Conservation (phyloP, 805 yeast genomes). For the Kazachstania martiniae region DNA sequence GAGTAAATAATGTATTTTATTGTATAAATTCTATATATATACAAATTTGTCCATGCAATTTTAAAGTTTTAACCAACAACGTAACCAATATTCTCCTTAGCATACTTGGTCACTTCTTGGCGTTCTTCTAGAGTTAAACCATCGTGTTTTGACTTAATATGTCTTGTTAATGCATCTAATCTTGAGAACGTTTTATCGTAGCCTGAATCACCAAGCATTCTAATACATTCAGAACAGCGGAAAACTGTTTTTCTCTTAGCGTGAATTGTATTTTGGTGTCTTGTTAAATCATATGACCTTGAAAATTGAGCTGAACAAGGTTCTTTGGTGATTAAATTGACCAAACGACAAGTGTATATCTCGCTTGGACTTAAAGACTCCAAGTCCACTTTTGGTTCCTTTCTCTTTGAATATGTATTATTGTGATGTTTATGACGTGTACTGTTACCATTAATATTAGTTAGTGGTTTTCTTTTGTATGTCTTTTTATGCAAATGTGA, state of each 20-base stretch:
- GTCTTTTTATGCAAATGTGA: no score
- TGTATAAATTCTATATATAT: not conserved
- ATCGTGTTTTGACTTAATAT: slow-evolving; percentile 84
- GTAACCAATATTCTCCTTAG: slow-evolving; percentile 69
- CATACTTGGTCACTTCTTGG: slow-evolving; percentile 59
- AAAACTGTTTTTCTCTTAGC: slow-evolving; percentile 77
- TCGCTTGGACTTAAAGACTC: slow-evolving; percentile 2
- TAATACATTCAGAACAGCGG: slow-evolving; percentile 74
- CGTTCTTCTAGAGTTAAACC: slow-evolving; percentile 41
- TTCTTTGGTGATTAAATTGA: slow-evolving; percentile 19
- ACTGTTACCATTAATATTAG: slow-evolving; percentile 2
- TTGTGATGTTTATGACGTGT: not conserved
- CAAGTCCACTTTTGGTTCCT: not conserved
- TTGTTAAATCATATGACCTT: slow-evolving; percentile 84
- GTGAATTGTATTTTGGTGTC: slow-evolving; percentile 95
- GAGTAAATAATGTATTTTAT: not conserved
- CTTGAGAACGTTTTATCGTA: slow-evolving; percentile 77
- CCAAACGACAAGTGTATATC: slow-evolving; percentile 10
- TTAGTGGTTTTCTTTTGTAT: no score
- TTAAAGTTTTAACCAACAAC: slow-evolving; percentile 3
- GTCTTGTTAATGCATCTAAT: slow-evolving; percentile 90
- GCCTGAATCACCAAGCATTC: slow-evolving; percentile 31
- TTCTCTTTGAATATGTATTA: not conserved
- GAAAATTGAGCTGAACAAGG: slow-evolving; percentile 48
- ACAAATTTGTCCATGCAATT: not conserved